phyloP scores from a whole-genome alignment of 2,329 filamentous ascomycete species.

The Zymoseptoria tritici region DNA sequence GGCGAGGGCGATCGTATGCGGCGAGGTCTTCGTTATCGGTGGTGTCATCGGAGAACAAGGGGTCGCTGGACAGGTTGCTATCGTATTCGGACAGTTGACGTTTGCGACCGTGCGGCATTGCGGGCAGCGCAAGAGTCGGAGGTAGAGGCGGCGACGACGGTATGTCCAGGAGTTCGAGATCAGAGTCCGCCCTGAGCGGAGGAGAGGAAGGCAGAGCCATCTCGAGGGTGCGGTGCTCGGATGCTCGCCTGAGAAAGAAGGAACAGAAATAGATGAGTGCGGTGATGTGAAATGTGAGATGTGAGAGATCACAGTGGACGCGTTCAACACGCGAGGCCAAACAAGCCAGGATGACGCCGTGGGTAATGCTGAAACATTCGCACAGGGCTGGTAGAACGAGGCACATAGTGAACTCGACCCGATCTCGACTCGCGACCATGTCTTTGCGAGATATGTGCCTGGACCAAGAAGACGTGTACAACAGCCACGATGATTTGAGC shows the following conservation, averaged over 20 bases:
- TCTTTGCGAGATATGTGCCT: no score
- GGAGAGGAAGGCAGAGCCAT: slow-evolving; percentile 30
- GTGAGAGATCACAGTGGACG: neutral
- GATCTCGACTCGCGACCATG: no score
- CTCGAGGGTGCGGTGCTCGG: slow-evolving; percentile 14
- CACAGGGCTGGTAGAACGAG: neutral
- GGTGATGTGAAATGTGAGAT: neutral
- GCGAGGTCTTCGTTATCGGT: slow-evolving; percentile 51
- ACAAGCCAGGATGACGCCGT: neutral
- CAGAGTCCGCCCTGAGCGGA: slow-evolving; percentile 16
- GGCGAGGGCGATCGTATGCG: slow-evolving; percentile 52
- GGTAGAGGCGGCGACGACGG: slow-evolving; percentile 17
- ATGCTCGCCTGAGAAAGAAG: slow-evolving; percentile 16
- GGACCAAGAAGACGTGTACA: no score
- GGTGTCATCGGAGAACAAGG: slow-evolving; percentile 63
- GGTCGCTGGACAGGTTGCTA: slow-evolving; percentile 55
- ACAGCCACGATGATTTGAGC: no score
- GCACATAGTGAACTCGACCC: neutral
- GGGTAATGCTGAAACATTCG: neutral
- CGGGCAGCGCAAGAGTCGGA: neutral
- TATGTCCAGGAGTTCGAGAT: slow-evolving; percentile 10
- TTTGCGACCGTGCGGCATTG: slow-evolving; percentile 19
- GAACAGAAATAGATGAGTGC: slow-evolving; percentile 2
- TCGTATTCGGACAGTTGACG: slow-evolving; percentile 24
- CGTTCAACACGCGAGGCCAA: neutral